Evolutionary conservation across 2,329 filamentous ascomycete genomes (phyloP), one percentile per base, ranked within the genome.

Genomic region (Knufia petricola): DNA sequence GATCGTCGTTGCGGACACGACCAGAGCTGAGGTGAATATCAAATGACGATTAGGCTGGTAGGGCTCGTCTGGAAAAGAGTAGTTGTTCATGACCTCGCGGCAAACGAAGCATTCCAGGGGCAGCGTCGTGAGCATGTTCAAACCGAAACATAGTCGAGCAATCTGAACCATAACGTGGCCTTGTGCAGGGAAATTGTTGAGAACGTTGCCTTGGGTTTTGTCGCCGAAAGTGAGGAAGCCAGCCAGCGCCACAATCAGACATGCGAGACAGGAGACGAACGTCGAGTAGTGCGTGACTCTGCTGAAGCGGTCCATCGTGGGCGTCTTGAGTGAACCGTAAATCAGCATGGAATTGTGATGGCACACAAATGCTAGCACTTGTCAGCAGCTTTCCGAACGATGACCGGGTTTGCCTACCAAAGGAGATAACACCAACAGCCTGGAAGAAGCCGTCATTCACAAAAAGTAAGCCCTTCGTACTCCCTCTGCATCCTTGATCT

Each of bases 51-150:
- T 82, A 59, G 87, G 79, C 64, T 88, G 82, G 70, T 89, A 94
- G 0, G 85, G 84, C 57, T 87, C 77, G 50, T 76, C 70, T 1
- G 79, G 76, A 56, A 81, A 84, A 65, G 77, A 84, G 63, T 94
- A 95, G 55, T 87, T 88, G 58, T 87, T 78, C 86, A 95, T 94
- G 55, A 95, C 89, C 67, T 95, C 92, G 61, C 92, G 81, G 67
- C 92, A 98, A 48, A 98, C 92, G 65, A 98, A 98, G 13, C 88
- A 89, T 72, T 98, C 92, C 52, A 98, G 82, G 0, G 92, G 92
- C 30, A 98, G 74, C 1, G 92, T 96, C 12, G 92, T 95, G 60
- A 98, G 80, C 92, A 98, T 98, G 74, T 98, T 98, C 57, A 98
- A 77, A 1, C 92, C 92, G 63, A 98, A 96, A 69, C 87, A 95